phyloP scores from a whole-genome alignment of 1,139 yeast species.

The Geotrichum bryndzae region DNA sequence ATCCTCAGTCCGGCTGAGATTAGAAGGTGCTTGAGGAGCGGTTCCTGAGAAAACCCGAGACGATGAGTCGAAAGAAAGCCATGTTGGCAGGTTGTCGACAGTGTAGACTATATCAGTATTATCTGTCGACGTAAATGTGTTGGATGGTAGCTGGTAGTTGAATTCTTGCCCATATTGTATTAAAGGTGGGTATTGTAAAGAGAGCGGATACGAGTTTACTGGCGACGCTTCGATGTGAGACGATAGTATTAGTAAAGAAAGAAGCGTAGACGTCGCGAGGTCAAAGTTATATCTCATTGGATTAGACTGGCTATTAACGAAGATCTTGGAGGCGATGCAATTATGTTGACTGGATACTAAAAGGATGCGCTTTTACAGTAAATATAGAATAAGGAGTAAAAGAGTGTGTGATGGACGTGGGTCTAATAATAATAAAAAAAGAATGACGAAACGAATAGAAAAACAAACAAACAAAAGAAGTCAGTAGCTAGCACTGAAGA shows the following conservation, averaged over 20 bases:
- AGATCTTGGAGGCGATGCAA: neutral
- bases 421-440: neutral
- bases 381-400: too few relatives aligned
- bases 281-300: neutral
- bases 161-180: slow-evolving; percentile 65
- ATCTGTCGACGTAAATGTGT: slow-evolving; percentile 55
- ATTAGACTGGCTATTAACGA: neutral
- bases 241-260: neutral
- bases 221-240: slow-evolving; percentile 9
- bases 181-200: slow-evolving; percentile 70
- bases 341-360: neutral
- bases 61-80: slow-evolving; percentile 67
- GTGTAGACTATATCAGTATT: slow-evolving; percentile 46
- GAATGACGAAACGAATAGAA: neutral
- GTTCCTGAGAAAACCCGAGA: slow-evolving; percentile 65
- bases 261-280: neutral
- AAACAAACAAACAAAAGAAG: too few relatives aligned
- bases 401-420: neutral
- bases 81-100: slow-evolving; percentile 57
- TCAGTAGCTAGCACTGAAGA: neutral
- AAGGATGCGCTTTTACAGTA: neutral
- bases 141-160: slow-evolving; percentile 61
- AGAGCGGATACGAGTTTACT: slow-evolving; percentile 10
- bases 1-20: slow-evolving; percentile 27
- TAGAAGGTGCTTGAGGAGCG: slow-evolving; percentile 42